Evolutionary conservation across 108 stramenopile species (phyloP), one percentile per base, ranked within the genome.

Genomic region (Skeletonema potamos): DNA sequence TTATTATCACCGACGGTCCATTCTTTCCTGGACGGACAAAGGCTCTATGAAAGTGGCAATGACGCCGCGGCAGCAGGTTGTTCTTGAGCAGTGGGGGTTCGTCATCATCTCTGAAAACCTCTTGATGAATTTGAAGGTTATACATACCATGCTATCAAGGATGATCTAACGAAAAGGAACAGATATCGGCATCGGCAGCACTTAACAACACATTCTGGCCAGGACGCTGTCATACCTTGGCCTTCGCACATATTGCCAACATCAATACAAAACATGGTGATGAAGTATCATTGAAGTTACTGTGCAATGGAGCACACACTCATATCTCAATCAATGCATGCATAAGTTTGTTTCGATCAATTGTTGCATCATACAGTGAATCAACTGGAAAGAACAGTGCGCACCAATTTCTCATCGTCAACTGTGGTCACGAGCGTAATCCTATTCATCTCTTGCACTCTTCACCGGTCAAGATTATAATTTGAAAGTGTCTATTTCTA

Each of bases 371-470:
- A 15, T 15, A 65, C 62, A 4, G 27, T 20, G 20, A 71, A 20
- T 11, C 17, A 78, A 28, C 1, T 22, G 36, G 2, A 17, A 10
- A 39, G 20, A 20, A 20, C 4, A n/a, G 3, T 60, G 22, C 58
- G 6, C 43, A 24, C 72, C 68, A 62, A 27, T 73, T 82, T 2
- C 79, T 94, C 13, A 55, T 94, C 24, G 92, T 94, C 79, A 86
- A 94, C 64, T 92, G 90, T 73, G 84, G 87, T 51, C 93, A 94
- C 74, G 93, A 94, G 65, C 82, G 89, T 22, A 84, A 87, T 81
- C 93, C 93, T 6, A 54, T 94, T 12, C 86, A 86, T 36, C 68
- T 94, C 9, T 56, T 94, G 15, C 43, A 81, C 46, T 54, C 68
- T 66, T 11, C 37, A 57, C 39, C 22, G 55, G 41, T 64, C 77